Base-by-base conservation (phyloP, 2,329 filamentous ascomycete species). In the Monosporascus sp. region DNA sequence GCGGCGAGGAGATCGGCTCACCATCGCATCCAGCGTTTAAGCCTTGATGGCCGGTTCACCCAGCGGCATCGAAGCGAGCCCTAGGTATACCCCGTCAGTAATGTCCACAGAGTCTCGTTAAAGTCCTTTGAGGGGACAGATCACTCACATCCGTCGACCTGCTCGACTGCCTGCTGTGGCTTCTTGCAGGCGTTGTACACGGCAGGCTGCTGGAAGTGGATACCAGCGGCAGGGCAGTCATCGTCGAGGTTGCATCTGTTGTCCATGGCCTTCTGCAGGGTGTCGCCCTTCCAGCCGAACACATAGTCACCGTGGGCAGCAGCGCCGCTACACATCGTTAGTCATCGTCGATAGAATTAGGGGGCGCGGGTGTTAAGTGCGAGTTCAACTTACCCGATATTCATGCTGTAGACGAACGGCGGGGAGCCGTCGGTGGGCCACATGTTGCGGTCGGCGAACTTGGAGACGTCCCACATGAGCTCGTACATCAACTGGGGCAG, bases 291-390 rank as follows among this genome's bases (percentile, higher is more conserved):
- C 76, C 76, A 78, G 53, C 76, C 76, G 62, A 79, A 79, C 56
- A 79, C 65, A 62, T 79, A 79, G 65, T 79, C 77, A 24, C 75
- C 76, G 63, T 79, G 76, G 20, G 75, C 76, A 5, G 75, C 76
- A 24, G 74, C 69, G 31, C 76, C 77, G 38, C 72, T 72, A 7
- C 48, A 35, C 31, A 35, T 35, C 31, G 31, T 35, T 35, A 35
- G 31, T 35, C 31, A 14, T 14, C 31, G 31, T 35, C 14, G 31
- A 14, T 35, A 35, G 11, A 14, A 3, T 14, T 35, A 5, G 31
- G 31, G 41, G n/a, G 9, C 11, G 20, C 9, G 41, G 5, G 5
- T 5, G 9, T 20, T 5, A 15, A 44, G 24, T 41, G 50, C n/a
- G 27, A 41, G 6, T 25, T 22, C 14, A 25, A 62, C 69, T 61